Evolutionary conservation across 2,329 filamentous ascomycete genomes (phyloP).

Genomic region (Stenocarpella maydis): DNA sequence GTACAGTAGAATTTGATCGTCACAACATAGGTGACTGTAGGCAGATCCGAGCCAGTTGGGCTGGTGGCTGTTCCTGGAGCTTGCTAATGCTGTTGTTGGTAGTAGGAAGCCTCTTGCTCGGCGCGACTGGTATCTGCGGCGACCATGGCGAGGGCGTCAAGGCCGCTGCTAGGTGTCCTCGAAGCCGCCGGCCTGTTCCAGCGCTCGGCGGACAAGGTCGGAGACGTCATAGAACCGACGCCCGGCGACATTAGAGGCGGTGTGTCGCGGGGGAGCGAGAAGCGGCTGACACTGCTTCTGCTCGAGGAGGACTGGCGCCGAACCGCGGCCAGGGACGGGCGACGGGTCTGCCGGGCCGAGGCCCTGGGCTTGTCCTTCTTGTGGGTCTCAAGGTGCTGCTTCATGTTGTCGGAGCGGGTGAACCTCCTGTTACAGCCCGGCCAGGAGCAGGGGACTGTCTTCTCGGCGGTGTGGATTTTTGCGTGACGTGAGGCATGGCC

Average conservation of each 20-base stretch:
- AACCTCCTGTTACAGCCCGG: constrained; percentile 73
- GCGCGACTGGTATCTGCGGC: constrained; percentile 51
- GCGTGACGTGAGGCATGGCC: constrained; percentile 86
- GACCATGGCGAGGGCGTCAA: constrained; percentile 63
- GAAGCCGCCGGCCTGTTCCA: constrained; percentile 52
- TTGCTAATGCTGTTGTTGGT: constrained; percentile 10
- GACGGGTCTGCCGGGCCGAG: constrained; percentile 41
- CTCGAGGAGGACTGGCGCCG: constrained; percentile 39
- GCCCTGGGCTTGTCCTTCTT: constrained; percentile 67
- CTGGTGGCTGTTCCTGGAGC: neutral
- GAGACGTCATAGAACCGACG: constrained; percentile 54
- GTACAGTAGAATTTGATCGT: neutral
- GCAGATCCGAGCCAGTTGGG: neutral
- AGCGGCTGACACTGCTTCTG: constrained; percentile 39
- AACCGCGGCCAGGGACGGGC: constrained; percentile 39
- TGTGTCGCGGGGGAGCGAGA: constrained; percentile 41
- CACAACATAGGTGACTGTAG: neutral
- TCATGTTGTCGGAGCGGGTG: constrained; percentile 86
- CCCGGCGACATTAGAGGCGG: constrained; percentile 46
- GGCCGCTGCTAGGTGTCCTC: constrained; percentile 58
- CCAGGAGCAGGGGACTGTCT: constrained; percentile 74
- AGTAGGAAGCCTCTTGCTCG: constrained; percentile 52
- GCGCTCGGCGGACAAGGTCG: constrained; percentile 53
- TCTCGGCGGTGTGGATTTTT: constrained; percentile 85
- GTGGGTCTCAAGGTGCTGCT: constrained; percentile 82